Evolutionary conservation across 208 protist genomes (phyloP), one percentile per base, ranked within the genome.

Genomic region (Leishmania tarentolae): DNA sequence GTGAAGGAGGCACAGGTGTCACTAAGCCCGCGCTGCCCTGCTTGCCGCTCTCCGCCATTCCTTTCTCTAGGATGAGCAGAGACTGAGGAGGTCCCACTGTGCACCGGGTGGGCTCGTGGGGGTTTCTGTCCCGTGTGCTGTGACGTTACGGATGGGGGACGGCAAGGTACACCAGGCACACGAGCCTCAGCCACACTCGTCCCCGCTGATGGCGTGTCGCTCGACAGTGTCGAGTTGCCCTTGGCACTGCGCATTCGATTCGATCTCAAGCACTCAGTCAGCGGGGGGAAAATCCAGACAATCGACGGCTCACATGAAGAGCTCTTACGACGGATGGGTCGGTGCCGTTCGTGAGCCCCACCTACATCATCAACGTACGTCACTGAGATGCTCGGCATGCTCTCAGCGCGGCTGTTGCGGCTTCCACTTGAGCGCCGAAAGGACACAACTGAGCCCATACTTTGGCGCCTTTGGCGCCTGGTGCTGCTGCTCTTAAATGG

Each of bases 271-370:
- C n/a, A 1, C 71, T 37, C 2, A 9, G 3, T 19, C 44, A 6
- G 28, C 50, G 71, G 71, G 3, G 71, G 71, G 0, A 8, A 3
- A 56, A 78, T 78, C 75, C 75, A 78, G 7, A 68, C n/a, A 11
- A 78, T 1, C 4, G 75, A 57, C 56, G 68, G 52, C 42, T 78
- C 50, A 19, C 7, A 19, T 42, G 75, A 78, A 1, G 75, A 78
- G 75, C 50, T 78, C 75, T 52, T 19, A 15, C 75, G 75, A 31
- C 50, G 75, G 37, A 78, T 9, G 56, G 40, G 53, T 21, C 7
- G 75, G 56, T 68, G 37, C 75, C 35, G 24, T 19, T 63, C 40
- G 8, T 46, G 21, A 61, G 4, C 44, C 15, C 19, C 3, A 21
- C 28, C 6, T 56, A 50, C 19, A 21, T 37, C 28, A 2, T 50